Evolutionary conservation across 1,139 yeast genomes (phyloP).

Genomic region (Yamadazyma taylorii): DNA sequence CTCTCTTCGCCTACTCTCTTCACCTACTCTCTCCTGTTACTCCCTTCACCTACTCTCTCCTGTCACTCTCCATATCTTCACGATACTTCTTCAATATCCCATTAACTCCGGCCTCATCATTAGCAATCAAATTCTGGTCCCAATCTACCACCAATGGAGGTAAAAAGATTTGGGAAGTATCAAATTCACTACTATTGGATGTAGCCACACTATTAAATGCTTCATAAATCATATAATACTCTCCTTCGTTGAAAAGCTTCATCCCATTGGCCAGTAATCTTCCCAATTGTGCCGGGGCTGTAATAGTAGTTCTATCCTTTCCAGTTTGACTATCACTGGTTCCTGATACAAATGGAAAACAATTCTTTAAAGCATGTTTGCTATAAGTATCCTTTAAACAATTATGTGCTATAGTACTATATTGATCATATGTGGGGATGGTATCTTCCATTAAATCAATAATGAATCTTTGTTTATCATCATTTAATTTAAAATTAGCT

Average conservation of each 20-base stretch:
- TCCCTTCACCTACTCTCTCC: background rate
- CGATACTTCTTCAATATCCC: constrained; percentile 33
- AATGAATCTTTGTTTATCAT: constrained; percentile 28
- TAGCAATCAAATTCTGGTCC: constrained; percentile 48
- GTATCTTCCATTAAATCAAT: constrained; percentile 40
- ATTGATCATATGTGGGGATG: constrained; percentile 49
- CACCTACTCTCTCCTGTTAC: background rate
- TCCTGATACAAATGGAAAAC: constrained; percentile 38
- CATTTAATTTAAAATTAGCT: constrained; percentile 31
- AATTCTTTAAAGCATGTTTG: constrained; percentile 28
- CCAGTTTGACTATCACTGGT: constrained; percentile 21
- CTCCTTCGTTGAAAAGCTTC: constrained; percentile 39
- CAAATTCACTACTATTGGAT: constrained; percentile 24
- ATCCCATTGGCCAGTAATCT: constrained; percentile 22
- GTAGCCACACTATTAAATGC: constrained; percentile 35
- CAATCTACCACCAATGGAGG: constrained; percentile 50
- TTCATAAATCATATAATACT: constrained; percentile 41
- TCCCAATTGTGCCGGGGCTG: constrained; percentile 28
- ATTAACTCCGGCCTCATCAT: constrained; percentile 35
- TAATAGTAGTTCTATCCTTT: constrained; percentile 26
- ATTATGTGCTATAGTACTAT: constrained; percentile 27
- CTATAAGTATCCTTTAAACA: constrained; percentile 28
- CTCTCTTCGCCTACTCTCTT: too few species aligned
- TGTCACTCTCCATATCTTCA: background rate
- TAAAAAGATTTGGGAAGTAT: constrained; percentile 35